These are phyloP conservation scores for Suhomyces kunorum DNA, from an alignment of 1,139 yeast species.

Conservation along the genomic window DNA sequence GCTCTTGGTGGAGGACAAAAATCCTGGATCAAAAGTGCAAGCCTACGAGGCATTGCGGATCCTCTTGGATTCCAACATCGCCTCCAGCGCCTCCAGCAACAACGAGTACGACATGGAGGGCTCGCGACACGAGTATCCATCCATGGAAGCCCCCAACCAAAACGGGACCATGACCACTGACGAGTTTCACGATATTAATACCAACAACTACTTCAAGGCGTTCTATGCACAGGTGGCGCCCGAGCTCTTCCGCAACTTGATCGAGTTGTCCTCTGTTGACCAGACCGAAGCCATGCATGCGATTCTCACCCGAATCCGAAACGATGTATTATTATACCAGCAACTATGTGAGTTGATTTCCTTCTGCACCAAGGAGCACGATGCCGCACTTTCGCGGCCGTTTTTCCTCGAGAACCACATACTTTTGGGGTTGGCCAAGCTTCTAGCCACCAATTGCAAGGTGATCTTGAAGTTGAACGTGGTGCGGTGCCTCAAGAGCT, in stretches of 20 bases:
- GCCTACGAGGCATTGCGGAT: slow-evolving; percentile 81
- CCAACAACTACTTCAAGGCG: slow-evolving; percentile 54
- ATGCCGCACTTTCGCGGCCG: slow-evolving; percentile 52
- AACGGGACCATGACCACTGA: slow-evolving; percentile 17
- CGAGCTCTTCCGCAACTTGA: slow-evolving; percentile 53
- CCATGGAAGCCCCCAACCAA: slow-evolving; percentile 4
- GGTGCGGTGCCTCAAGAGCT: slow-evolving; percentile 60
- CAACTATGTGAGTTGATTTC: slow-evolving; percentile 69
- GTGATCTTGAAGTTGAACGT: slow-evolving; percentile 65
- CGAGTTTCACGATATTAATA: slow-evolving; percentile 42
- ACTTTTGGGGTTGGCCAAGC: slow-evolving; percentile 51
- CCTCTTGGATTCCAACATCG: slow-evolving; percentile 61
- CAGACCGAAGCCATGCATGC: slow-evolving; percentile 10
- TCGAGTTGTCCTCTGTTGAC: slow-evolving; percentile 26
- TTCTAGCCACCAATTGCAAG: slow-evolving; percentile 40
- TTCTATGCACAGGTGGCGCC: slow-evolving; percentile 68
- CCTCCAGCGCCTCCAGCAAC: slow-evolving; percentile 17
- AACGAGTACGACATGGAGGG: slow-evolving; percentile 18
- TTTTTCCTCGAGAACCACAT: slow-evolving; percentile 62
- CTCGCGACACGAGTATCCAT: slow-evolving; percentile 13
- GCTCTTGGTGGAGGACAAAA: slow-evolving; percentile 61
- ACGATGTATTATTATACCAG: slow-evolving; percentile 52
- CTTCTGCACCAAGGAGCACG: slow-evolving; percentile 68
- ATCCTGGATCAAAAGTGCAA: slow-evolving; percentile 76
- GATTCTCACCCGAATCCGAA: slow-evolving; percentile 16